Evolutionary conservation across 2,329 filamentous ascomycete species (phyloP), one percentile per base, ranked within the genome.

Genomic region (Lasiodiplodia sp.): DNA sequence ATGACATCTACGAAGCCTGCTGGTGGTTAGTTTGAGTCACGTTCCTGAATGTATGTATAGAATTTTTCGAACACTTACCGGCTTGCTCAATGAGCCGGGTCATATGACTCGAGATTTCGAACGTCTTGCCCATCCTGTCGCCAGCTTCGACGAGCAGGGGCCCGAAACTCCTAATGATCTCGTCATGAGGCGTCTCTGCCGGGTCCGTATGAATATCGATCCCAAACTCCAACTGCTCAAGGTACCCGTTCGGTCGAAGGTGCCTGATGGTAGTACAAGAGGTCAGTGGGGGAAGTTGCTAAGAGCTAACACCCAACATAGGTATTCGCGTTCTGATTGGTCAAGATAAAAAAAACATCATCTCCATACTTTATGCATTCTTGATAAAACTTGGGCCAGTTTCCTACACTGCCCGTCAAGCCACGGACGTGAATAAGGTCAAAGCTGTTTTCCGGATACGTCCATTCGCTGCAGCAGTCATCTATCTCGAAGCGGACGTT

Each of bases 401-500:
- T 79, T 21, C 72, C 66, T 34, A 84, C 79, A 68, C 77, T 79
- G 14, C 79, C 81, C 12, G 79, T 78, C 53, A 84, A 74, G n/a
- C 75, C 75, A 21, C 80, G 75, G 11, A 80, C 75, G 69, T 82
- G 79, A 40, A 81, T 76, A 40, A 80, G 76, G 70, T 81, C 79
- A 71, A 82, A 82, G 57, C 75, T 72, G 55, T 75, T 68, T 10
- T 73, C 66, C 1, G 78, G 76, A 70, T 81, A 83, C 8, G 78
- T 78, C 81, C 82, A 83, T 57, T 80, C 74, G 57, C 72, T 73
- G 71, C 73, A 76, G 25, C 77, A 75, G 72, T 84, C 82, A 72
- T 84, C 82, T 71, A 84, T 78, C 71, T 83, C 80, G 73, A 83
- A 84, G 34, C 74, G 75, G 67, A 82, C 76, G 71, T 84, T 84